Percentiles rank a stretch among this genome's conserved stretches.
Conservation (phyloP, 345 rosid species). For the Hirschfeldia incana region DNA sequence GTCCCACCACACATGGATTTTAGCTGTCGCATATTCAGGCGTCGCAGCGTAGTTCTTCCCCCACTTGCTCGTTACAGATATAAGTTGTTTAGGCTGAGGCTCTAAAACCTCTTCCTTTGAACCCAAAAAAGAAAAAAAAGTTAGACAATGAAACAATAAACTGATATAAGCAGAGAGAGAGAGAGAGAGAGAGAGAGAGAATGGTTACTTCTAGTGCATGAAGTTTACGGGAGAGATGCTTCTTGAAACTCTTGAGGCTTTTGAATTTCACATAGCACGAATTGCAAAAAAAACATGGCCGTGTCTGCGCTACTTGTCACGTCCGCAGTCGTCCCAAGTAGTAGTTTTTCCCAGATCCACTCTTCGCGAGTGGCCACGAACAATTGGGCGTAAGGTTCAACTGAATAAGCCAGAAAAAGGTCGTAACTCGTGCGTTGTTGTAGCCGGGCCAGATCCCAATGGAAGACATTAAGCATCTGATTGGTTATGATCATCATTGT, state of each 20-base stretch:
- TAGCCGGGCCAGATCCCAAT: too few relatives aligned
- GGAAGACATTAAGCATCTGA: too few relatives aligned
- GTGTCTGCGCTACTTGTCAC: background rate
- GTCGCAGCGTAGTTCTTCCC: background rate
- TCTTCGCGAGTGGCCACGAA: background rate
- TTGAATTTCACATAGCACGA: background rate
- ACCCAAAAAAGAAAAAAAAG: too few relatives aligned
- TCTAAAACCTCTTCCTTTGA: background rate
- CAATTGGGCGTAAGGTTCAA: too few relatives aligned
- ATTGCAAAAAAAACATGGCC: background rate
- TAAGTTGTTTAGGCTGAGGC: background rate
- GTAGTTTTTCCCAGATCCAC: background rate
- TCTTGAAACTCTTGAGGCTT: background rate
- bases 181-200: constrained; percentile 6
- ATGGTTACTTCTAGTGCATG: background rate
- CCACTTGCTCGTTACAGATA: background rate
- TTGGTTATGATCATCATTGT: too few relatives aligned
- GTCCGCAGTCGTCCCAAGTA: background rate
- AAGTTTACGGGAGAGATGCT: background rate
- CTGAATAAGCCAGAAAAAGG: background rate
- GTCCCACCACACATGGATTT: constrained; percentile 19
- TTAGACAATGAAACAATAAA: background rate
- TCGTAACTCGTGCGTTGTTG: too few relatives aligned
- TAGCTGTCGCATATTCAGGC: background rate
- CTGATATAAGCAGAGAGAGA: background rate